These are phyloP conservation scores for Talaromyces funiculosus DNA, from an alignment of 2,329 filamentous ascomycete genomes.

Conservation along the genomic window DNA sequence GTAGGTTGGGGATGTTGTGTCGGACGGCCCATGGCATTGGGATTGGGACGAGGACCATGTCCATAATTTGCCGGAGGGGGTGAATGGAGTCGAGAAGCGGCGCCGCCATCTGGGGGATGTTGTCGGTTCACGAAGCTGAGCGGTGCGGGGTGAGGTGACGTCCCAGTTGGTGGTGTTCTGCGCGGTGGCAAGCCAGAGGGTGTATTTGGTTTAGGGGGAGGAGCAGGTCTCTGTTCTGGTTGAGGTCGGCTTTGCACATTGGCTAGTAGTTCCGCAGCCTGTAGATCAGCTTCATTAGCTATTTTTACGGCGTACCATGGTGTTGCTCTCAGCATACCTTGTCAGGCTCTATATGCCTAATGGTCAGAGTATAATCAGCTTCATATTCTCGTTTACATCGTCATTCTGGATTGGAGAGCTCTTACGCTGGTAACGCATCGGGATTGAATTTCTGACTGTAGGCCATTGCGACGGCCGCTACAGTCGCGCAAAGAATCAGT, in stretches of 20 bases:
- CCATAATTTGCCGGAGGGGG: constrained; percentile 45
- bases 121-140: constrained; percentile 24
- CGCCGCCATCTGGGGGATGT: constrained; percentile 31
- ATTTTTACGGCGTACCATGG: constrained; percentile 31
- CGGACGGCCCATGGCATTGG: constrained; percentile 9
- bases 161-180: constrained; percentile 24
- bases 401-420: constrained; percentile 21
- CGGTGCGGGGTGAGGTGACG: constrained; percentile 20
- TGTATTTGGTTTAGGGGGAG: constrained; percentile 11
- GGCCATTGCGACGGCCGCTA: constrained; percentile 58
- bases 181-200: constrained; percentile 14
- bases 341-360: constrained; percentile 14
- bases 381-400: neutral
- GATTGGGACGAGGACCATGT: constrained; percentile 44
- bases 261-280: constrained; percentile 11
- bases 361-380: constrained; percentile 15
- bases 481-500: neutral
- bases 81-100: constrained; percentile 36
- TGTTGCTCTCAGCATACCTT: constrained; percentile 3
- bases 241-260: constrained; percentile 7
- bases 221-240: constrained; percentile 9
- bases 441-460: constrained; percentile 93
- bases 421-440: constrained; percentile 83
- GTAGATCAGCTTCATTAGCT: constrained; percentile 25
- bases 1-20: constrained; percentile 52